A percentile compares a stretch with the other conserved stretches of the same genome.
phyloP scores from a whole-genome alignment of 176 grass and related monocot species.

The Alopecurus myosuroides region DNA sequence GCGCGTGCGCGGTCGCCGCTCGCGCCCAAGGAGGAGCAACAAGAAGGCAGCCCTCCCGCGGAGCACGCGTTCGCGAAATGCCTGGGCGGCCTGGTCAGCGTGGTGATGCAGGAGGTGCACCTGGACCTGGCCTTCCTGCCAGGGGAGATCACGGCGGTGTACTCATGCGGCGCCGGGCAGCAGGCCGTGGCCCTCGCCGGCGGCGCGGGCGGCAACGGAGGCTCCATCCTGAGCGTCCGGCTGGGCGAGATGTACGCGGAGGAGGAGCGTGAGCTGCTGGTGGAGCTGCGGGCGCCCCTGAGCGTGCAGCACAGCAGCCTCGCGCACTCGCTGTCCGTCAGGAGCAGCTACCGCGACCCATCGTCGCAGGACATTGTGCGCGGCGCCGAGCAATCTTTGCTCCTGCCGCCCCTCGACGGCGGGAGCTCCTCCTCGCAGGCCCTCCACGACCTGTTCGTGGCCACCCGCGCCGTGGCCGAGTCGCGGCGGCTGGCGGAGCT shows the following conservation, averaged over 20 bases:
- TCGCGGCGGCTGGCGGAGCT: conserved; percentile 68
- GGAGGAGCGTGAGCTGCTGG: conserved; percentile 84
- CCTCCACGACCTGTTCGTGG: conserved; percentile 84
- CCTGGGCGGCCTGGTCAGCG: conserved; percentile 77
- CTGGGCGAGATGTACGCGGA: conserved; percentile 87
- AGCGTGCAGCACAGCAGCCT: neutral
- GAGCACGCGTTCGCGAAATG: conserved; percentile 80
- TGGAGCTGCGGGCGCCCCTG: conserved; percentile 71
- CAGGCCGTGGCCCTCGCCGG: conserved; percentile 28
- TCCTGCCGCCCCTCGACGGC: conserved; percentile 36
- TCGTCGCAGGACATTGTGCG: conserved; percentile 39
- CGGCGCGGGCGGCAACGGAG: conserved; percentile 8
- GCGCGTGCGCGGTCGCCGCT: conserved; percentile 8
- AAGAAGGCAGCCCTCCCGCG: neutral
- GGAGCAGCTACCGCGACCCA: conserved; percentile 67
- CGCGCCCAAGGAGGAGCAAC: neutral
- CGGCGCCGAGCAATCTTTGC: conserved; percentile 45
- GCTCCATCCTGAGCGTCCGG: conserved; percentile 11
- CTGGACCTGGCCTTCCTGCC: conserved; percentile 55
- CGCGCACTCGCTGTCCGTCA: conserved; percentile 41
- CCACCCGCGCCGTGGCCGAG: conserved; percentile 74
- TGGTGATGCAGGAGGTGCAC: conserved; percentile 87
- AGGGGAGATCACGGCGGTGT: conserved; percentile 77
- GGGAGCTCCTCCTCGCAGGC: conserved; percentile 18
- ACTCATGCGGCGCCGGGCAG: conserved; percentile 59